These are phyloP conservation scores for Fusarium fujikuroi DNA, from an alignment of 2,329 filamentous ascomycete genomes.

Conservation along the genomic window DNA sequence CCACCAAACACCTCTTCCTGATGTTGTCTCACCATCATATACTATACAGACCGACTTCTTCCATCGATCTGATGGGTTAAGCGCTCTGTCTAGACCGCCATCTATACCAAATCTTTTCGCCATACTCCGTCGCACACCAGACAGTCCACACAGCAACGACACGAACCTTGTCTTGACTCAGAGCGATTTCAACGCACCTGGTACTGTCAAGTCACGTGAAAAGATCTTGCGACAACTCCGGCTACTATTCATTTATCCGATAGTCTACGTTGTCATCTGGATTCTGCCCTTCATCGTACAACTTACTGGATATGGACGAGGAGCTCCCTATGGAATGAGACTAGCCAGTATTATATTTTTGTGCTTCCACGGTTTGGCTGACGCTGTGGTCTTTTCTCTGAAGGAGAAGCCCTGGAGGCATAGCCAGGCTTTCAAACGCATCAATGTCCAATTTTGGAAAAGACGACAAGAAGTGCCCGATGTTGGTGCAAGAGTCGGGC, in stretches of 20 bases:
- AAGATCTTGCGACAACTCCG: slow-evolving; percentile 75
- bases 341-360: slow-evolving; percentile 67
- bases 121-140: slow-evolving; percentile 33
- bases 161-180: slow-evolving; percentile 23
- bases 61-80: slow-evolving; percentile 12
- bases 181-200: slow-evolving; percentile 38
- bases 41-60: slow-evolving; percentile 1
- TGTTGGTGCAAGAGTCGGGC: slow-evolving; percentile 49
- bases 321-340: slow-evolving; percentile 66
- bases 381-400: slow-evolving; percentile 74
- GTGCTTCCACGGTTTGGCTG: slow-evolving; percentile 72
- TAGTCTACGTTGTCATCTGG: slow-evolving; percentile 79
- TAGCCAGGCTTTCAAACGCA: slow-evolving; percentile 13
- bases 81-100: slow-evolving; percentile 22
- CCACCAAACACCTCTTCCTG: not conserved
- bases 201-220: slow-evolving; percentile 56
- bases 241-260: slow-evolving; percentile 79
- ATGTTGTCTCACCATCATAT: not conserved
- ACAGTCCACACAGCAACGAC: slow-evolving; percentile 29
- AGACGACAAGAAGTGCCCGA: slow-evolving; percentile 6
- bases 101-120: slow-evolving; percentile 44
- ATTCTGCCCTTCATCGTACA: slow-evolving; percentile 75
- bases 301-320: slow-evolving; percentile 53
- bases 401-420: slow-evolving; percentile 76
- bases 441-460: slow-evolving; percentile 29